Conservation (phyloP, 192 early-diverging fungal species). For the Entomortierella beljakovae region DNA sequence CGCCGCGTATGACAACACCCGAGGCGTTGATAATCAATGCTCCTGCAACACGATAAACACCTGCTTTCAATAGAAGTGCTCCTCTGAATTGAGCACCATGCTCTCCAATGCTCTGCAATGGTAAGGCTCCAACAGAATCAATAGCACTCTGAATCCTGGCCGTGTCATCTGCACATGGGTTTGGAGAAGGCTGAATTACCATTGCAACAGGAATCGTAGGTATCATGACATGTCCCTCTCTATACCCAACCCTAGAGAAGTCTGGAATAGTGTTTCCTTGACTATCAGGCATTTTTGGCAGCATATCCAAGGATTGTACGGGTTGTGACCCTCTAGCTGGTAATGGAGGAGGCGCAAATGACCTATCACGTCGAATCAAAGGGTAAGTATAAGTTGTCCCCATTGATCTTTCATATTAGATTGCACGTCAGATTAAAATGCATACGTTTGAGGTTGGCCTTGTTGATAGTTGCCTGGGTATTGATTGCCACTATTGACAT, state of each 20-base stretch:
- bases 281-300: slow-evolving; percentile 19
- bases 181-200: slow-evolving; percentile 32
- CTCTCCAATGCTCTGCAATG: slow-evolving; percentile 18
- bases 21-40: slow-evolving; percentile 40
- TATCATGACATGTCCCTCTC: slow-evolving; percentile 43
- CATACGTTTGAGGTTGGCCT: background rate
- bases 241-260: slow-evolving; percentile 48
- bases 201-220: slow-evolving; percentile 36
- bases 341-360: slow-evolving; percentile 14
- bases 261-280: slow-evolving; percentile 32
- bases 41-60: slow-evolving; percentile 38
- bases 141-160: slow-evolving; percentile 36
- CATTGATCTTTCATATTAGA: no score
- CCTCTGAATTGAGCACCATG: slow-evolving; percentile 42
- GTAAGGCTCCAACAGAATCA: slow-evolving; percentile 22
- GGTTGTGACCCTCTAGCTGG: slow-evolving; percentile 5
- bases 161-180: slow-evolving; percentile 34
- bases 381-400: no score
- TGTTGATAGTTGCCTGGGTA: background rate
- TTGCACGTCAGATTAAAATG: background rate
- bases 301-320: slow-evolving; percentile 11
- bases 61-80: slow-evolving; percentile 40
- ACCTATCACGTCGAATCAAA: slow-evolving; percentile 2
- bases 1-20: slow-evolving; percentile 38
- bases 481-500: no score